phyloP scores from a whole-genome alignment of 2,329 filamentous ascomycete genomes.

The Phialophora expanda region DNA sequence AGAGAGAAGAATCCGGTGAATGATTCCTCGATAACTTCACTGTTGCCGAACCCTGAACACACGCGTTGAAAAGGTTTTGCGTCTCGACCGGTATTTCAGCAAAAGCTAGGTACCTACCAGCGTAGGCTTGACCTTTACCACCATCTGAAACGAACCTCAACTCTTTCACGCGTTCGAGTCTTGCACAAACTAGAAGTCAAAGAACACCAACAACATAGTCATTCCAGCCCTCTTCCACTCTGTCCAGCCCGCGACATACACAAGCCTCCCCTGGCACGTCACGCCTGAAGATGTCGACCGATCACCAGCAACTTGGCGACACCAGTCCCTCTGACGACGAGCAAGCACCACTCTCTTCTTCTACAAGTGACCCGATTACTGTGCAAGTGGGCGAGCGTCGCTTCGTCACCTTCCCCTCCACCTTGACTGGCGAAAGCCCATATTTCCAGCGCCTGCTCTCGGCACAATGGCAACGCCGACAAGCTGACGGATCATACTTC shows the following conservation, averaged over 20 bases:
- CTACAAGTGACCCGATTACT: not conserved
- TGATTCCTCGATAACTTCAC: too few relatives aligned
- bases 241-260: not conserved
- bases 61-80: too few relatives aligned
- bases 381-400: not conserved
- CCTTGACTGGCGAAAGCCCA: constrained; percentile 4
- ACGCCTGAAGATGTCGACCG: not conserved
- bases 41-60: too few relatives aligned
- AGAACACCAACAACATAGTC: too few relatives aligned
- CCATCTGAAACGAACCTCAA: not conserved
- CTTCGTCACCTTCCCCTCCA: not conserved
- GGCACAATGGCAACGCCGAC: not conserved
- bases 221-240: not conserved
- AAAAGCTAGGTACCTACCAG: too few relatives aligned
- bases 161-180: too few relatives aligned
- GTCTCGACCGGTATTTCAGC: too few relatives aligned
- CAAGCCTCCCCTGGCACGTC: not conserved
- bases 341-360: not conserved
- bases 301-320: not conserved
- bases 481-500: constrained; percentile 45
- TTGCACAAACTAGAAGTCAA: too few relatives aligned
- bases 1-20: too few relatives aligned
- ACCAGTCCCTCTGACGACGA: not conserved
- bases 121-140: not conserved
- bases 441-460: constrained; percentile 20